A percentile compares a stretch with the other conserved stretches of the same genome.
phyloP scores from a whole-genome alignment of 2,329 filamentous ascomycete genomes.

The Penicillium fuscoglaucum region DNA sequence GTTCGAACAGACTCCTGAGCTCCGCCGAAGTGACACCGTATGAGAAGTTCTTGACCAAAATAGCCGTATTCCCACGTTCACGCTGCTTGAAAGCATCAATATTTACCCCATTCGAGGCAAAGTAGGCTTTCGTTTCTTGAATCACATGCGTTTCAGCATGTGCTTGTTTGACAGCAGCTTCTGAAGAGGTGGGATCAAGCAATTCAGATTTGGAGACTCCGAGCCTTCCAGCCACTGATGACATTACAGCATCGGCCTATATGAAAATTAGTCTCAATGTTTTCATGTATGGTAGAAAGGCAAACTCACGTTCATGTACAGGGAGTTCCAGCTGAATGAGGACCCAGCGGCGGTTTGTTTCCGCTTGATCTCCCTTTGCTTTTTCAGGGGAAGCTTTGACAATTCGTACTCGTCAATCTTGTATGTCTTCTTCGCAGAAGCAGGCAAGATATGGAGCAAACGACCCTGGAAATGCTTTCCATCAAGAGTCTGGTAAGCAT shows the following conservation, averaged over 20 bases:
- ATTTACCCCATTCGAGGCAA: conserved; percentile 82
- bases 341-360: conserved; percentile 75
- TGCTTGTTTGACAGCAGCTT: conserved; percentile 93
- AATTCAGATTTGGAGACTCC: conserved; percentile 89
- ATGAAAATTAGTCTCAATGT: conserved; percentile 22
- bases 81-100: conserved; percentile 85
- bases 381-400: conserved; percentile 89
- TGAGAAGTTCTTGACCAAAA: conserved; percentile 93
- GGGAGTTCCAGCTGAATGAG: conserved; percentile 96
- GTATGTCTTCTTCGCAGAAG: conserved; percentile 75
- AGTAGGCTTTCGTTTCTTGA: conserved; percentile 92
- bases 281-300: neutral
- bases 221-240: conserved; percentile 80
- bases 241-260: conserved; percentile 78
- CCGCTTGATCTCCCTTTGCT: conserved; percentile 85
- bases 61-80: conserved; percentile 79
- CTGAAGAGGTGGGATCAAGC: conserved; percentile 90
- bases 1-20: conserved; percentile 76
- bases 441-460: conserved; percentile 85
- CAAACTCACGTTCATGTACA: conserved; percentile 86
- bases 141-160: conserved; percentile 95
- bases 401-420: conserved; percentile 85
- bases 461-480: conserved; percentile 89
- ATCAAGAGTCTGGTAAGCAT: conserved; percentile 77
- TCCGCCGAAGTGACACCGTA: conserved; percentile 79